Percentiles rank a stretch among this genome's conserved stretches.
Evolutionary conservation across 2,329 filamentous ascomycete species (phyloP).

Genomic region (Neurospora crassa): DNA sequence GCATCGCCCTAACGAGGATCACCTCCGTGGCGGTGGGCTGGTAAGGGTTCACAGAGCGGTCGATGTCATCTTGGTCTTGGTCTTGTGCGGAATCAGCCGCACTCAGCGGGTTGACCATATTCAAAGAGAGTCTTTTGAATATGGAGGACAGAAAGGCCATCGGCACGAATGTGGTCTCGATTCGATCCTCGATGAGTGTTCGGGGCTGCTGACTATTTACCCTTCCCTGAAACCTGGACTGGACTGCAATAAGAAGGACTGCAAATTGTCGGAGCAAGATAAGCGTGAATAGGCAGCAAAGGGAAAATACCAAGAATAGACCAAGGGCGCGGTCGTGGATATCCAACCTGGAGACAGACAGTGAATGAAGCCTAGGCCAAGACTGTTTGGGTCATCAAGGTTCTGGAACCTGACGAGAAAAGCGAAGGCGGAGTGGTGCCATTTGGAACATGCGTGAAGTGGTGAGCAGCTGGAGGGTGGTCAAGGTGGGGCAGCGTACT

Average conservation of each 20-base stretch:
- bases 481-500: background rate
- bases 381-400: background rate
- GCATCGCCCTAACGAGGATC: conserved; percentile 35
- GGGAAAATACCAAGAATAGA: background rate
- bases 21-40: conserved; percentile 39
- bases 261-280: background rate
- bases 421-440: background rate
- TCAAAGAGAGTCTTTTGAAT: background rate
- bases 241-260: background rate
- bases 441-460: background rate
- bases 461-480: background rate
- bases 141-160: background rate
- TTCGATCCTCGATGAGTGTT: background rate
- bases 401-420: background rate
- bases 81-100: background rate
- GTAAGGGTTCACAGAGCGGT: conserved; percentile 2
- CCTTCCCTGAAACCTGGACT: background rate
- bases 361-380: background rate
- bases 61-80: background rate
- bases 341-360: background rate
- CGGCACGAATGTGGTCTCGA: background rate
- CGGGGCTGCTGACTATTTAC: background rate
- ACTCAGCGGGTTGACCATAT: background rate
- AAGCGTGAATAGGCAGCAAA: background rate
- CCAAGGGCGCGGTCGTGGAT: background rate